A percentile compares a stretch with the other conserved stretches of the same genome.
Conservation (phyloP, 768 basidiomycete genomes). For the Exidia glandulosa region DNA sequence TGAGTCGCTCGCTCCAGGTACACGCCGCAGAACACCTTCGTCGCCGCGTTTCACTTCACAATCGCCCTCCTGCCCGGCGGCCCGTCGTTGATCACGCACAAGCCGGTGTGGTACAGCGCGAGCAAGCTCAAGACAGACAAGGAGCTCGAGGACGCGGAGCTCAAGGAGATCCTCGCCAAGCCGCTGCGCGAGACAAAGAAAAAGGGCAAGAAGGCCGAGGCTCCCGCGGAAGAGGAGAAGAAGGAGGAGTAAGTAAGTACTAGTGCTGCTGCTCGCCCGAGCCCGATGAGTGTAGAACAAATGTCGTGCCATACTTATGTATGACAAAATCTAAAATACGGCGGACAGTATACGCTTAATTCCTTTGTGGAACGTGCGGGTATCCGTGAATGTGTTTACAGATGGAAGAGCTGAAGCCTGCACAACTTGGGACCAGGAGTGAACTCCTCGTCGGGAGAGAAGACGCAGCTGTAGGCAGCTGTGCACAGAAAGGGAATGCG, state of each 20-base stretch:
- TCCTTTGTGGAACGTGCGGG: no score
- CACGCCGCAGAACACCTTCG: slow-evolving; percentile 71
- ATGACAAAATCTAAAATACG: neutral
- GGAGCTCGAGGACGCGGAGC: slow-evolving; percentile 76
- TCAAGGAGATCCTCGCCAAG: slow-evolving; percentile 68
- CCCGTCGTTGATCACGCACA: slow-evolving; percentile 75
- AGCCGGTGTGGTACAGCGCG: slow-evolving; percentile 87
- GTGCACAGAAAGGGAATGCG: no score
- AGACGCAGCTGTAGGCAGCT: no score
- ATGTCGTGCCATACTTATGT: neutral
- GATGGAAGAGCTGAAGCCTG: no score
- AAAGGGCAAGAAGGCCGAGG: slow-evolving; percentile 74
- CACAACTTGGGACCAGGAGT: no score
- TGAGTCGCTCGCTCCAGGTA: slow-evolving; percentile 33
- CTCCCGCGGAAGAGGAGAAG: slow-evolving; percentile 21
- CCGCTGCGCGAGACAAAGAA: slow-evolving; percentile 85
- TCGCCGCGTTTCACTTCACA: slow-evolving; percentile 96
- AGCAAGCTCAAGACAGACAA: slow-evolving; percentile 86
- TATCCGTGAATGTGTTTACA: no score
- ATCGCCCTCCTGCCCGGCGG: slow-evolving; percentile 87
- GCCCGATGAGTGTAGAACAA: neutral
- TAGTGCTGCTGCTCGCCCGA: neutral
- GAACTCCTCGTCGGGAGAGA: no score
- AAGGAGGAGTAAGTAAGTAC: slow-evolving; percentile 10
- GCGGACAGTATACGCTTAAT: no score